Percentiles rank a stretch among this genome's conserved stretches.
These are phyloP conservation scores for Paragyromitra xinjiangensis DNA, from an alignment of 495 filamentous ascomycete species.

Conservation along the genomic window DNA sequence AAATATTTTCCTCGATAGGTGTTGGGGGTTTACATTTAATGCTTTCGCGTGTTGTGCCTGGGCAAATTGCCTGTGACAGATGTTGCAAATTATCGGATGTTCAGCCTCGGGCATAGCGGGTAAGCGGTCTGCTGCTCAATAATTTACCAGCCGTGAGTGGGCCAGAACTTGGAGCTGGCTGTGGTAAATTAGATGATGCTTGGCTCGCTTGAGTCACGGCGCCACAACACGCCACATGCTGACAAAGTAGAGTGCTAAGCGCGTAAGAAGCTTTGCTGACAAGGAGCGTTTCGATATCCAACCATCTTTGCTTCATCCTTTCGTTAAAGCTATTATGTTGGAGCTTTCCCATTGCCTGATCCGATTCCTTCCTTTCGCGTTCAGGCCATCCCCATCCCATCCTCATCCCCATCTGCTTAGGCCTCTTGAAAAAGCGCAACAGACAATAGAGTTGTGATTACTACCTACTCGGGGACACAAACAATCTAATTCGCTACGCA, in stretches of 20 bases:
- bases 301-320: background rate
- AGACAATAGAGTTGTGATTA: no score
- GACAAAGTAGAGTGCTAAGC: background rate
- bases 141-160: background rate
- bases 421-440: no score
- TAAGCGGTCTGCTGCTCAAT: no score
- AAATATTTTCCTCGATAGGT: no score
- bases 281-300: background rate
- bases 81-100: no score
- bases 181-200: background rate
- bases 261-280: background rate
- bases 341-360: background rate
- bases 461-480: no score
- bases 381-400: background rate
- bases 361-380: slow-evolving; percentile 2
- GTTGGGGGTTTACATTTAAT: no score
- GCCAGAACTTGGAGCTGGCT: background rate
- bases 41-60: no score
- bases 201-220: background rate
- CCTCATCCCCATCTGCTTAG: no score
- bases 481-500: background rate
- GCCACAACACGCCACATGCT: slow-evolving; percentile 2
- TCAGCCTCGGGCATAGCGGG: no score
- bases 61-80: no score
- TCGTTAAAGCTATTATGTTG: background rate